Conservation (phyloP, 345 rosid species). For the Syzygium aromaticum region DNA sequence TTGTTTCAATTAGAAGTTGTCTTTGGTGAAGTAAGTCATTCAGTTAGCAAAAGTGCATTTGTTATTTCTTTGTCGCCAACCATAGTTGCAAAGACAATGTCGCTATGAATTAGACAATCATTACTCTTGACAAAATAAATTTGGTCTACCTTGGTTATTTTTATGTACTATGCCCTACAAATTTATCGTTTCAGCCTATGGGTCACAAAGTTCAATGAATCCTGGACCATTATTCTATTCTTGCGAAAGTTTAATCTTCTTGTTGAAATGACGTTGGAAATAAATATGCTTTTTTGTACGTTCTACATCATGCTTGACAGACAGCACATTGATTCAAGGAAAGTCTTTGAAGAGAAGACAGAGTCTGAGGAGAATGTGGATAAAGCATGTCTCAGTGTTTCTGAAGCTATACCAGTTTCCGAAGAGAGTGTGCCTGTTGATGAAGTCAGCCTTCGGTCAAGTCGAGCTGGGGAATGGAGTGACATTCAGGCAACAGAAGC, state of each 20-base stretch:
- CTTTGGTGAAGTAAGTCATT: not conserved
- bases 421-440: constrained; percentile 52
- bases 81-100: not conserved
- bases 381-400: constrained; percentile 69
- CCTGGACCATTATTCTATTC: not conserved
- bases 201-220: not conserved
- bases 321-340: constrained; percentile 59
- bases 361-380: constrained; percentile 66
- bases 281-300: not conserved
- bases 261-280: not conserved
- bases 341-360: constrained; percentile 59
- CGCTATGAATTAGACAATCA: not conserved
- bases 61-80: not conserved
- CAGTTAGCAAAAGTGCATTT: not conserved
- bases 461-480: constrained; percentile 63
- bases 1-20: not conserved
- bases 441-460: constrained; percentile 38
- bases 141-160: not conserved
- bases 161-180: not conserved
- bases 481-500: constrained; percentile 88
- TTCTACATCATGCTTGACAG: constrained; percentile 20
- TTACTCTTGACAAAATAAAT: not conserved
- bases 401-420: constrained; percentile 32
- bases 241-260: not conserved
- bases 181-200: not conserved